Evolutionary conservation across 345 rosid species (phyloP).

Genomic region (Gossypium rotundifolium): DNA sequence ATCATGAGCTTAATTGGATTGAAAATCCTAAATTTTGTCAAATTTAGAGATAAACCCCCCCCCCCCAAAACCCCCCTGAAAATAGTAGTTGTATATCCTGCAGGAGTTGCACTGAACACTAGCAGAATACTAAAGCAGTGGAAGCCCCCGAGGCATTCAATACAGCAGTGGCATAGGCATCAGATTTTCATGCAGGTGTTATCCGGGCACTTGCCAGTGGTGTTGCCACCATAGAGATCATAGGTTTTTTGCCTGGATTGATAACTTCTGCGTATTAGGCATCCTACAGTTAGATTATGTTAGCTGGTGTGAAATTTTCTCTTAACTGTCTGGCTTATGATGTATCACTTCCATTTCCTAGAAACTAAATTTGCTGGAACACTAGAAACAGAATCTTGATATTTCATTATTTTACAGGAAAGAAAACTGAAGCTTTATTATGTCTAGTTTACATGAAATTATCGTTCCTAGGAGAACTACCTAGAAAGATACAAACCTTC

Average conservation of each 20-base stretch:
- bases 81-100: slow-evolving; percentile 32
- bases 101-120: slow-evolving; percentile 64
- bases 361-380: not conserved
- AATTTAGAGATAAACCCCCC: too few species aligned
- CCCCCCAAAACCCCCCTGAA: too few species aligned
- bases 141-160: slow-evolving; percentile 58
- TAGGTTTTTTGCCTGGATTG: not conserved
- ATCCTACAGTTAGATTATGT: not conserved
- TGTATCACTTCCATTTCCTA: not conserved
- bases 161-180: slow-evolving; percentile 20
- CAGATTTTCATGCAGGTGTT: not conserved
- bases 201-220: not conserved
- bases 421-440: slow-evolving; percentile 3
- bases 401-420: not conserved
- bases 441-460: not conserved
- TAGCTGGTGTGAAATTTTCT: not conserved
- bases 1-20: too few species aligned
- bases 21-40: too few species aligned
- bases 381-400: not conserved
- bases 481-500: not conserved
- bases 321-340: not conserved
- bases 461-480: slow-evolving; percentile 4
- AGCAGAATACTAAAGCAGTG: slow-evolving; percentile 73
- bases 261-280: not conserved
- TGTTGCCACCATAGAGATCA: not conserved